These are phyloP conservation scores for Canariomyces notabilis DNA, from an alignment of 2,329 filamentous ascomycete species.

Conservation along the genomic window DNA sequence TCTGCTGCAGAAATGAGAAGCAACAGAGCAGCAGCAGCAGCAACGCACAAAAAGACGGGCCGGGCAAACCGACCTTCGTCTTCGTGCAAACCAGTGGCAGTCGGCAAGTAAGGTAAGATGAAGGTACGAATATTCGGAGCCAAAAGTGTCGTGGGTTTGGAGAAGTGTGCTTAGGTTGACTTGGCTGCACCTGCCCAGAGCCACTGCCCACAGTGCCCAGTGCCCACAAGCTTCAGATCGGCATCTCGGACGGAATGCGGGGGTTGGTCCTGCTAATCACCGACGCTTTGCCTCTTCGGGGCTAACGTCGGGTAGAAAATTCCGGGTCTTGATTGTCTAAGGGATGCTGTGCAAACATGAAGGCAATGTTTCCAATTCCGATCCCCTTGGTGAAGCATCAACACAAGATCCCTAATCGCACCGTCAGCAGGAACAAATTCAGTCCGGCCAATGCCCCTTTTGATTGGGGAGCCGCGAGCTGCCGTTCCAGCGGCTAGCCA, in stretches of 20 bases:
- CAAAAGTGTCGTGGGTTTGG: too few species aligned
- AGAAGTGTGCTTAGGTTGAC: conserved; percentile 1
- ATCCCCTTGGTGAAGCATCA: background rate
- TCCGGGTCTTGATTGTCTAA: conserved; percentile 19
- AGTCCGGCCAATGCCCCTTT: conserved; percentile 2
- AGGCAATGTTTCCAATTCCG: conserved; percentile 1
- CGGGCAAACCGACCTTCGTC: too few species aligned
- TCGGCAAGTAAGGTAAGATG: background rate
- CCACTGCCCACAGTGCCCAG: too few species aligned
- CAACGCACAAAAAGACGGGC: background rate
- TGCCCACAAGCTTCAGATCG: conserved; percentile 24
- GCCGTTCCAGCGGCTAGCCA: background rate
- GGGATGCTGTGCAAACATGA: conserved; percentile 2
- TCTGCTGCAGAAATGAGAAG: background rate
- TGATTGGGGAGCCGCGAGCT: background rate
- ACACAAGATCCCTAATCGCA: too few species aligned
- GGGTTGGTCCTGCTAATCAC: conserved; percentile 24
- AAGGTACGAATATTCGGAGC: background rate
- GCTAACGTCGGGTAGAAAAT: conserved; percentile 22
- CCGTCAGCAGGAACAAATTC: conserved; percentile 12
- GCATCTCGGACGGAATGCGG: conserved; percentile 28
- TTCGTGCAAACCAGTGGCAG: too few species aligned
- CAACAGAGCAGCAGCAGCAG: background rate
- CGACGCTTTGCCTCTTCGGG: conserved; percentile 25
- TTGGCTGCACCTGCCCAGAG: conserved; percentile 14